phyloP scores from a whole-genome alignment of 2,329 filamentous ascomycete species.

The Blastomyces percursus region DNA sequence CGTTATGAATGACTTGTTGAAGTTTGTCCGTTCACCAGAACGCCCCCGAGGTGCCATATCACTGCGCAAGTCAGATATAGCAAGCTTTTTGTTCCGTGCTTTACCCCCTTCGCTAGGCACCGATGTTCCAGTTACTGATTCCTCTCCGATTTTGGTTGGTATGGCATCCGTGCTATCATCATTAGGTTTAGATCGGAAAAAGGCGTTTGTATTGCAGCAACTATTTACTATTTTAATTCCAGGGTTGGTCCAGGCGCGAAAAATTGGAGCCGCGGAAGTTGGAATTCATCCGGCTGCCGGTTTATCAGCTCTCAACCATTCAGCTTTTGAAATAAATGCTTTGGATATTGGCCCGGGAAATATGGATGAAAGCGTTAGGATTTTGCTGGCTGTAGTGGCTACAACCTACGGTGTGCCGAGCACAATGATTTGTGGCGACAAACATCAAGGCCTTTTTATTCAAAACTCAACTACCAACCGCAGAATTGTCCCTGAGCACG shows the following conservation, averaged over 20 bases:
- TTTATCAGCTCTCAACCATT: conserved; percentile 57
- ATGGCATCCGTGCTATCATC: conserved; percentile 76
- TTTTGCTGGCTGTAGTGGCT: conserved; percentile 28
- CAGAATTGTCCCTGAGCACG: conserved; percentile 20
- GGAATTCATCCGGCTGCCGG: conserved; percentile 91
- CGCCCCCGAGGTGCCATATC: conserved; percentile 31
- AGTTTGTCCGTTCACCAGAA: conserved; percentile 24
- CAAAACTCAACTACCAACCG: conserved; percentile 12
- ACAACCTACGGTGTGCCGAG: conserved; percentile 33
- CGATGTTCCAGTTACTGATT: conserved; percentile 61
- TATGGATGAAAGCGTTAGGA: conserved; percentile 33
- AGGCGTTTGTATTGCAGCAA: conserved; percentile 79
- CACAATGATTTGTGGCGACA: conserved; percentile 21
- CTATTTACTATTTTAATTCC: conserved; percentile 72
- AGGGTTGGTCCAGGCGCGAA: conserved; percentile 79
- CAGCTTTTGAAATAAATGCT: conserved; percentile 36
- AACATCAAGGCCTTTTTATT: neutral
- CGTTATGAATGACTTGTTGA: conserved; percentile 41
- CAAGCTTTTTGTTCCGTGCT: conserved; percentile 54
- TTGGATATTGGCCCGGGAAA: conserved; percentile 32
- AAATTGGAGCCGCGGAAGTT: conserved; percentile 86
- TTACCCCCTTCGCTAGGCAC: conserved; percentile 52
- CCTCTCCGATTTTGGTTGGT: conserved; percentile 68
- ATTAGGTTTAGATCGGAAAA: conserved; percentile 75
- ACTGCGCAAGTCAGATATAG: conserved; percentile 52